Evolutionary conservation across 805 yeast genomes (phyloP).

Genomic region (Ogataea neopini): DNA sequence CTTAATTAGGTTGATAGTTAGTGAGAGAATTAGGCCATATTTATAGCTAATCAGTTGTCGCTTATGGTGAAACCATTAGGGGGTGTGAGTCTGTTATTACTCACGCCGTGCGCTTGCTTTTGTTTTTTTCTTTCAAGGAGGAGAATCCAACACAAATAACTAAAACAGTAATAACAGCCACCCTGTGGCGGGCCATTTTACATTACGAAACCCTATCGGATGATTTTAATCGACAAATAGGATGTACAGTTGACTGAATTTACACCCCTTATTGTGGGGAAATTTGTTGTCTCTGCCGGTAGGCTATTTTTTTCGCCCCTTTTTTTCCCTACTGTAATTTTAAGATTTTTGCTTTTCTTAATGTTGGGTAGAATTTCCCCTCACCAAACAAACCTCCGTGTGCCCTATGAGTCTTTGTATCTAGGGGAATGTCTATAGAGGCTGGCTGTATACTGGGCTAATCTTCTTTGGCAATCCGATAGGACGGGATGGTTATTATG

Average conservation of each 20-base stretch:
- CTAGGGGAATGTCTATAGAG: too few species aligned
- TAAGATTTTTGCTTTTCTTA: neutral
- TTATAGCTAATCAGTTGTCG: constrained; percentile 2
- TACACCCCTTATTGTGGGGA: constrained; percentile 7
- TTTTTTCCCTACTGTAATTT: neutral
- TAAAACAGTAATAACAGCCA: constrained; percentile 3
- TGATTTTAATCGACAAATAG: neutral
- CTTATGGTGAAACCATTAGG: neutral
- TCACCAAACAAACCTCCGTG: neutral
- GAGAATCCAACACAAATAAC: neutral
- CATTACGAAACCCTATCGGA: neutral
- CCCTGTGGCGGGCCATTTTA: neutral
- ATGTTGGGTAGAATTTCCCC: neutral
- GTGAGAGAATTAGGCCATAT: neutral
- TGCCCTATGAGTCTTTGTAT: too few species aligned
- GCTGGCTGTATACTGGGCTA: neutral
- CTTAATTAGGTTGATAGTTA: too few species aligned
- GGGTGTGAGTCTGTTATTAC: neutral
- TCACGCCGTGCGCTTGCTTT: constrained; percentile 2
- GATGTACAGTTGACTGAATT: neutral
- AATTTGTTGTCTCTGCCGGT: constrained; percentile 4
- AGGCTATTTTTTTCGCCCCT: constrained; percentile 9
- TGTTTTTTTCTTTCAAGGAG: neutral
- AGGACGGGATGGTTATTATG: neutral
- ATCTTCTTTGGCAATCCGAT: neutral